Percentiles rank a stretch among this genome's conserved stretches.
Conservation (phyloP, 192 early-diverging fungal species). For the Umbelopsis isabellina region DNA sequence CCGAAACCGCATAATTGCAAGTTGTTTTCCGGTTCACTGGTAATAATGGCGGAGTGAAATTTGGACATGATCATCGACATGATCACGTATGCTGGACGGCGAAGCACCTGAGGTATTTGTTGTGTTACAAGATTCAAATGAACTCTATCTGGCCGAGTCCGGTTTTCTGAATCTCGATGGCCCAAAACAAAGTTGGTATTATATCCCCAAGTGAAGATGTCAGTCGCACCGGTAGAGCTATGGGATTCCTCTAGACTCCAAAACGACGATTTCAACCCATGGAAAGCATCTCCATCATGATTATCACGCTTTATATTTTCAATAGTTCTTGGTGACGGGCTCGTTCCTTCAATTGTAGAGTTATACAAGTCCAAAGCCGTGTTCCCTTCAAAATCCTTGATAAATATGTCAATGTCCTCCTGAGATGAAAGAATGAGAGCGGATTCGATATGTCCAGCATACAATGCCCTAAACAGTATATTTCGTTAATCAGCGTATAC, state of each 20-base stretch:
- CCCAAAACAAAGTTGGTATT: slow-evolving; percentile 73
- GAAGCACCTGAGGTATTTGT: slow-evolving; percentile 34
- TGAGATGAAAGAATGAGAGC: slow-evolving; percentile 52
- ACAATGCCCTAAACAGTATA: slow-evolving; percentile 44
- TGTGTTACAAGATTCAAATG: slow-evolving; percentile 40
- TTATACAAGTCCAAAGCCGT: slow-evolving; percentile 45
- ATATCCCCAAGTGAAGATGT: slow-evolving; percentile 75
- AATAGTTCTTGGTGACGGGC: slow-evolving; percentile 21
- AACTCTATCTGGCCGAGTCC: slow-evolving; percentile 66
- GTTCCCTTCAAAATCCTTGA: slow-evolving; percentile 55
- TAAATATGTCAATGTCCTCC: slow-evolving; percentile 49
- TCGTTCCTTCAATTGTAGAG: slow-evolving; percentile 24
- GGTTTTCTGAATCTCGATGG: slow-evolving; percentile 65
- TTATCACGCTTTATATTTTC: background rate
- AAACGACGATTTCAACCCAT: background rate
- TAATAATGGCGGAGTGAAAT: slow-evolving; percentile 65
- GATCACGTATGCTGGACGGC: slow-evolving; percentile 28
- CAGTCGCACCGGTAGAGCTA: slow-evolving; percentile 24
- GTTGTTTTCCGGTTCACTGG: slow-evolving; percentile 49
- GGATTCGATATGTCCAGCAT: slow-evolving; percentile 59
- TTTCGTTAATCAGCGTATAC: background rate
- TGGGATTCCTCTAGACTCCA: background rate
- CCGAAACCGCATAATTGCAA: slow-evolving; percentile 68
- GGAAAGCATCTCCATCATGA: background rate
- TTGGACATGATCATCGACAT: slow-evolving; percentile 62